Conservation (phyloP, 1,139 yeast species). For the Yamadazyma diospyri region DNA sequence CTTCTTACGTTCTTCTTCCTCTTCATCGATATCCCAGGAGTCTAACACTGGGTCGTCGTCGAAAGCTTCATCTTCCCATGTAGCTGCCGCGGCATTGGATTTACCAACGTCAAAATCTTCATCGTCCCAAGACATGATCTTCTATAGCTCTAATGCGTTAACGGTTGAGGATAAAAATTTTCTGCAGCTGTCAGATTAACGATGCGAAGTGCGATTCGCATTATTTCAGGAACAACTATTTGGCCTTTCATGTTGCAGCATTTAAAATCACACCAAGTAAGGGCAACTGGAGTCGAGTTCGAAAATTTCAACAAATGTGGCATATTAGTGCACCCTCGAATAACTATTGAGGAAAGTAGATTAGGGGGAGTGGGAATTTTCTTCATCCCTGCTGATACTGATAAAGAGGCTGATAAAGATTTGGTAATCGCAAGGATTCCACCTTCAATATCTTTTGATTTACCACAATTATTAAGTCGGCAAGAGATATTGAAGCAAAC, state of each 20-base stretch:
- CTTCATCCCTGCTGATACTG: background rate
- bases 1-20: constrained; percentile 48
- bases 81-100: constrained; percentile 48
- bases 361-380: constrained; percentile 38
- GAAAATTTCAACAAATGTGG: constrained; percentile 12
- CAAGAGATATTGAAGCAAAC: constrained; percentile 20
- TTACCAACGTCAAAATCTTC: constrained; percentile 72
- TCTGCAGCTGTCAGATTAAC: no score
- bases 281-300: constrained; percentile 19
- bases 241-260: constrained; percentile 5
- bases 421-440: constrained; percentile 37
- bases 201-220: no score
- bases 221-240: no score
- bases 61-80: constrained; percentile 84
- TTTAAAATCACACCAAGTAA: constrained; percentile 7
- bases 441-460: constrained; percentile 22
- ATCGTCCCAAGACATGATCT: constrained; percentile 65
- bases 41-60: constrained; percentile 66
- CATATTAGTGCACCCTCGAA: constrained; percentile 14
- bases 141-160: background rate
- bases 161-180: constrained; percentile 5
- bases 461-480: constrained; percentile 25
- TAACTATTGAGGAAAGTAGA: constrained; percentile 21
- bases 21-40: constrained; percentile 84
- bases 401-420: constrained; percentile 10